Evolutionary conservation across 1,284 basidiomycete genomes (phyloP).

Genomic region (Ceratobasidium sp.): DNA sequence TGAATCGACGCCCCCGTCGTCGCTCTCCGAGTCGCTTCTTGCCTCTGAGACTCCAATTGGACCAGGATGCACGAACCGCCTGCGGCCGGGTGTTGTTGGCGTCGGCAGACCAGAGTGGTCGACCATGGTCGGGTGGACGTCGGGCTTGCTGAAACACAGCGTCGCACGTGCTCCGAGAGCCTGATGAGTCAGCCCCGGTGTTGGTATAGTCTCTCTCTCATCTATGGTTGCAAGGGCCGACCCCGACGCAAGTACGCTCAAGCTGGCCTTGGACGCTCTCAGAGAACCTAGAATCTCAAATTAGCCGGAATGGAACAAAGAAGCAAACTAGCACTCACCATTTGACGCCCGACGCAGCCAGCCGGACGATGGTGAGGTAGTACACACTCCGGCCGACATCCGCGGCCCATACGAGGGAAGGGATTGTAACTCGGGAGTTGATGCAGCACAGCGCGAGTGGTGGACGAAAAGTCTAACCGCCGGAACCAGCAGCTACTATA

Average conservation of each 20-base stretch:
- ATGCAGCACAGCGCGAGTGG: too few species aligned
- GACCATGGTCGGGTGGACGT: not conserved
- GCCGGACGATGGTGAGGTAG: not conserved
- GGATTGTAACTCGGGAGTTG: not conserved
- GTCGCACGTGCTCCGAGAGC: constrained; percentile 17
- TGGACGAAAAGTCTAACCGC: too few species aligned
- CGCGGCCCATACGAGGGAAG: not conserved
- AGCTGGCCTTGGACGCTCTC: constrained; percentile 23
- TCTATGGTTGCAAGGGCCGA: constrained; percentile 12
- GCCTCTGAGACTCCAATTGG: not conserved
- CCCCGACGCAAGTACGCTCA: not conserved
- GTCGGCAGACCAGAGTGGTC: not conserved
- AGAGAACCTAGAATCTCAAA: not conserved
- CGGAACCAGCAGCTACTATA: too few species aligned
- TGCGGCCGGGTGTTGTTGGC: not conserved
- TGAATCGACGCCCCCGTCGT: not conserved
- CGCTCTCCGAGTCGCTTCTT: not conserved
- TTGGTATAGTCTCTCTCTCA: not conserved
- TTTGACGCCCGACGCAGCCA: constrained; percentile 4
- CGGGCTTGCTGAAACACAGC: constrained; percentile 14
- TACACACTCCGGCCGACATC: not conserved
- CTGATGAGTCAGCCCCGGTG: not conserved
- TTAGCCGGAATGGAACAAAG: not conserved
- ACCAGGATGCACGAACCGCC: not conserved
- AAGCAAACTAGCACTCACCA: not conserved